Percentiles rank a stretch among this genome's conserved stretches.
These are phyloP conservation scores for Rosa lucieae DNA, from an alignment of 306 rosid genomes.

Conservation along the genomic window DNA sequence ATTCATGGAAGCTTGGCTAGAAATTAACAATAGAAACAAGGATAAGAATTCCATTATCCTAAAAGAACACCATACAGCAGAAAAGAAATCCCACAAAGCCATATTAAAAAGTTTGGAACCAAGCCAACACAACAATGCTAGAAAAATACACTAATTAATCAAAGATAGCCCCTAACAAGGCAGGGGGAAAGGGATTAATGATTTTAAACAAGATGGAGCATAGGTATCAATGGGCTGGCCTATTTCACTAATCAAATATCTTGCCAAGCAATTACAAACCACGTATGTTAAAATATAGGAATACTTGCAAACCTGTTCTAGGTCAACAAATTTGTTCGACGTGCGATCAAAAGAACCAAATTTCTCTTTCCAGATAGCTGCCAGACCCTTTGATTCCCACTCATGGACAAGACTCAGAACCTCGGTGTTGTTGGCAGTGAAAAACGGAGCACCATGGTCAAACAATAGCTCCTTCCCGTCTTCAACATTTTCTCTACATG, in stretches of 20 bases:
- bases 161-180: background rate
- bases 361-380: slow-evolving; percentile 79
- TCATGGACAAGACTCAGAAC: slow-evolving; percentile 53
- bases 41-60: background rate
- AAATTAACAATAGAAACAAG: background rate
- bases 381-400: slow-evolving; percentile 76
- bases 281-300: background rate
- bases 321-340: slow-evolving; percentile 49
- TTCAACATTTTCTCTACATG: slow-evolving; percentile 57
- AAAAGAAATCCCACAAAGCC: background rate
- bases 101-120: background rate
- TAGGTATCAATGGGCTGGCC: background rate
- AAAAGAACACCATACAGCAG: background rate
- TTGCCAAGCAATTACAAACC: background rate
- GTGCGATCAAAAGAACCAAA: slow-evolving; percentile 67
- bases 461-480: slow-evolving; percentile 83
- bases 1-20: background rate
- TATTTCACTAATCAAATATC: background rate
- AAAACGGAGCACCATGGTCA: slow-evolving; percentile 90
- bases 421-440: slow-evolving; percentile 59
- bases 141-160: background rate
- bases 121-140: slow-evolving; percentile 7
- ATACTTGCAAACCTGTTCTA: slow-evolving; percentile 55
- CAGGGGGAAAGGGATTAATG: background rate
- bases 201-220: background rate